Base-by-base conservation (phyloP, 1,284 basidiomycete species). In the Stereum hirsutum region DNA sequence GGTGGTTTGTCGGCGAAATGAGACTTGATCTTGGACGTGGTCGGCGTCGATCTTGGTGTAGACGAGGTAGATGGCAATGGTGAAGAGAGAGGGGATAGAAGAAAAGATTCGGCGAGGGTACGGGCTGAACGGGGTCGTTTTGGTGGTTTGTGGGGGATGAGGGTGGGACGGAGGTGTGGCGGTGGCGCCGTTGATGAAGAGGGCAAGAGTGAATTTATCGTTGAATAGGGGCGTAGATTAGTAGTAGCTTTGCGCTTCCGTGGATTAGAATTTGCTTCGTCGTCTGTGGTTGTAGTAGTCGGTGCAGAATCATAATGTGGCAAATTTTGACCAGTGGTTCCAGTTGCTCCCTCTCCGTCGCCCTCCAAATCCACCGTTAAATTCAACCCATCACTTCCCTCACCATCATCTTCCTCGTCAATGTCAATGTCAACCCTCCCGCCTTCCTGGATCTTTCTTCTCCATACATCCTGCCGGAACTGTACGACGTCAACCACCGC, bases 401-500 rank as follows among this genome's bases (percentile, higher is more conserved):
- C 59, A 12, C 58, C 54, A 39, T 54, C 60, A 28, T 42, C 56
- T 34, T 61, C 64, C 2, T 57, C 37, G 2, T 74, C 71, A 35
- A 75, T 52, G 28, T 59, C 50, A 20, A 75, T 53, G 7, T 52
- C 49, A 24, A 66, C 63, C 31, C 59, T 62, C 19, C 54, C 57
- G 12, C 55, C 52, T 28, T 49, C 51, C 46, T 64, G 58, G 10
- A 69, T 48, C 43, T 58, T 66, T 48, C 64, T 64, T 49, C 54
- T 59, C 72, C 72, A 74, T 32, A 79, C 68, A 45, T 75, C 71
- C 43, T 80, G 71, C 47, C 78, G 75, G 50, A 80, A 82, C 47
- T 73, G 71, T n/a, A 86, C 59, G 21, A 78, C 74, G 51, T 86
- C 83, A 48, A 75, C 74, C 43, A 84, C 61, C 5, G 76, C 78